Base-by-base conservation (phyloP, 257 asterid genomes). In the Buddleja alternifolia region DNA sequence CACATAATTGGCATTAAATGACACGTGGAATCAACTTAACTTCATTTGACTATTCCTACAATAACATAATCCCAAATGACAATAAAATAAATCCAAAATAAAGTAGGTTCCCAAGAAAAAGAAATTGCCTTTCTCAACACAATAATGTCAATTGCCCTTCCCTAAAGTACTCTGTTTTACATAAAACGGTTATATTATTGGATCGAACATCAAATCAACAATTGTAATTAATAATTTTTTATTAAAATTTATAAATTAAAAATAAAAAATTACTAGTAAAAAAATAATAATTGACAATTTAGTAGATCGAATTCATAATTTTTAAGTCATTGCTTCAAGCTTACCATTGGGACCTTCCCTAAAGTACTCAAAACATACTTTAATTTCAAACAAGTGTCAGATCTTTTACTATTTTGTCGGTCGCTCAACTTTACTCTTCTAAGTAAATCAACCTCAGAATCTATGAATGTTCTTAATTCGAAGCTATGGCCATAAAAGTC, bases 401-500 rank as follows among this genome's bases (percentile, higher is more conserved):
- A 15, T 32, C 34, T 11, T 44, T 63, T 20, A 60, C 63, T 51
- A 32, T 62, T 25, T 50, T 73, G 86, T 82, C 86, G 83, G 79
- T 76, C 5, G 80, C 23, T 41, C 47, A 2, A 29, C 34, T 29
- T 29, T 29, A 58, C 74, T 62, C 59, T 71, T 41, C 17, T 57
- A 52, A 3, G 16, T 19, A 16, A 47, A 25, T 15, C 24, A 48
- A 46, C 21, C 61, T 24, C 19, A 32, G 21, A 21, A 40, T n/a
- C 69, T 40, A 42, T 36, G 15, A 77, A 32, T 10, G 50, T 24
- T 1, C 48, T 15, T n/a, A n/a, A n/a, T n/a, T 14, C 40, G 25
- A 48, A 40, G 16, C 75, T 61, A 91, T 91, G 96, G 85, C 80
- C 61, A 55, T 45, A 1, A 1, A 69, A 47, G 19, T 64, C 25